phyloP scores from a whole-genome alignment of 164 flowering plant species.

The Malania oleifera region DNA sequence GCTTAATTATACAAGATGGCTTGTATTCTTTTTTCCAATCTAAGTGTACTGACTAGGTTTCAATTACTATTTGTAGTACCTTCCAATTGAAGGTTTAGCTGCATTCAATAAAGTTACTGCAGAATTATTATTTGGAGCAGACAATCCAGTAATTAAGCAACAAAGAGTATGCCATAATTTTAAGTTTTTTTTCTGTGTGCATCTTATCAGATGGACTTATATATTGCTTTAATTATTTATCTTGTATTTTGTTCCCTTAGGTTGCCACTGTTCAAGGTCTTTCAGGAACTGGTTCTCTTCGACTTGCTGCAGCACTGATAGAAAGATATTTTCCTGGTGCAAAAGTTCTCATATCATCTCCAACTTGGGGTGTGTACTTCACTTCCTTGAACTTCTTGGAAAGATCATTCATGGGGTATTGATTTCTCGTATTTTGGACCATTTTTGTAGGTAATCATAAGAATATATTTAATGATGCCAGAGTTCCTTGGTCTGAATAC shows the following conservation, averaged over 20 bases:
- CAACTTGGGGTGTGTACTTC: constrained; percentile 82
- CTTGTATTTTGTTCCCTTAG: constrained; percentile 23
- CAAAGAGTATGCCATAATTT: constrained; percentile 55
- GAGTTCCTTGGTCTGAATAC: constrained; percentile 98
- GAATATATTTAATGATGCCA: constrained; percentile 94
- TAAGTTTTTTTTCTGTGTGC: background rate
- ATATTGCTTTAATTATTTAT: constrained; percentile 1
- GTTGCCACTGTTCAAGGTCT: constrained; percentile 98
- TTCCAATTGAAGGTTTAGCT: constrained; percentile 98
- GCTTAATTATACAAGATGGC: constrained; percentile 3
- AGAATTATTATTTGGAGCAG: constrained; percentile 87
- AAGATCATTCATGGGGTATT: background rate
- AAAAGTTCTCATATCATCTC: constrained; percentile 88
- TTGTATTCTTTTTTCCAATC: background rate
- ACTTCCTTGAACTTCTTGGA: constrained; percentile 12
- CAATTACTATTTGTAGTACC: constrained; percentile 60
- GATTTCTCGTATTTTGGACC: constrained; percentile 11
- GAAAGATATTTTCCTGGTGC: constrained; percentile 91
- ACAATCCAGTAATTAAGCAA: constrained; percentile 61
- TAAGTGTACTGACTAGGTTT: constrained; percentile 6
- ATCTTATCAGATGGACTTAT: background rate
- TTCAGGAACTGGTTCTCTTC: constrained; percentile 98
- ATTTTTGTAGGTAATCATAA: constrained; percentile 83
- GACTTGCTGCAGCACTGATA: constrained; percentile 91
- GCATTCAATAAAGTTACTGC: constrained; percentile 94